Percentiles rank a stretch among this genome's conserved stretches.
Conservation (phyloP, 2,329 filamentous ascomycete species). For the Ophiostoma populinum region DNA sequence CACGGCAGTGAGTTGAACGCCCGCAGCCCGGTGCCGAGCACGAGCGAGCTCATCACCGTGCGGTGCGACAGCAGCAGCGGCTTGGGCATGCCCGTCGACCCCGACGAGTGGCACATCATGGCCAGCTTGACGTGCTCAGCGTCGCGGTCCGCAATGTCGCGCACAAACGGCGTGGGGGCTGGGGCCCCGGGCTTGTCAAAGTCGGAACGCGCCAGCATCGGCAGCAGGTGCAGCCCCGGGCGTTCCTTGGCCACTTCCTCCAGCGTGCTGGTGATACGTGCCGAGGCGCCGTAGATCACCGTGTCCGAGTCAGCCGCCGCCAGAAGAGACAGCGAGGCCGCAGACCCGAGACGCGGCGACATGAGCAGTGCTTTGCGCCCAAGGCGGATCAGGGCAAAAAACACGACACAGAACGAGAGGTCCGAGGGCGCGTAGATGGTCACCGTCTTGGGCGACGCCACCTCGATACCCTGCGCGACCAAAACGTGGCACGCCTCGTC, state of each 20-base stretch:
- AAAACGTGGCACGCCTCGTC: constrained; percentile 19
- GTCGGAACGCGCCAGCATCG: constrained; percentile 5
- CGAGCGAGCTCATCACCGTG: constrained; percentile 20
- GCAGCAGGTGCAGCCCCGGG: constrained; percentile 12
- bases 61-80: constrained; percentile 25
- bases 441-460: constrained; percentile 15
- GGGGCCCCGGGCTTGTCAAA: constrained; percentile 8
- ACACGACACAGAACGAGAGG: constrained; percentile 23
- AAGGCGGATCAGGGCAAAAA: constrained; percentile 26
- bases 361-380: constrained; percentile 26
- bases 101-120: constrained; percentile 29
- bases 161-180: constrained; percentile 12
- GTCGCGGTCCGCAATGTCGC: constrained; percentile 14
- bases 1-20: constrained; percentile 26
- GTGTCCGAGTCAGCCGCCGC: constrained; percentile 18
- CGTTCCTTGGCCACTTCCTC: constrained; percentile 13
- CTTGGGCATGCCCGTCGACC: constrained; percentile 29
- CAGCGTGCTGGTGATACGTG: constrained; percentile 18
- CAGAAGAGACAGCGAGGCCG: constrained; percentile 23
- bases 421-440: constrained; percentile 24
- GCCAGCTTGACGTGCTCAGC: constrained; percentile 17
- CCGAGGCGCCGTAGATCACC: constrained; percentile 20
- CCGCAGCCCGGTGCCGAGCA: constrained; percentile 18
- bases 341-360: constrained; percentile 23
- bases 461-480: constrained; percentile 16